phyloP scores from a whole-genome alignment of 306 rosid species.

The Prunus davidiana region DNA sequence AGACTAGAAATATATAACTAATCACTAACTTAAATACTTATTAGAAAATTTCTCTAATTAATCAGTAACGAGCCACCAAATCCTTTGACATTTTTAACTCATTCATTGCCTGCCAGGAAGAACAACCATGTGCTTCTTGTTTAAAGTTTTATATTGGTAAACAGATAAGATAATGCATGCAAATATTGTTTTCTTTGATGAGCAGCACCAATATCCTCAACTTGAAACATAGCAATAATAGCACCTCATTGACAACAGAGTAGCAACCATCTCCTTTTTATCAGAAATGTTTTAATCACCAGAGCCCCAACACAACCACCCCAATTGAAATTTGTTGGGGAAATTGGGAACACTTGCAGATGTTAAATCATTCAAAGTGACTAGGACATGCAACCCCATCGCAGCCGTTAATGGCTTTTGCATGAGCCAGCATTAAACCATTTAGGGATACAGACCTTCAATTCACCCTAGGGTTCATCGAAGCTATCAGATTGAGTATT shows the following conservation, averaged over 20 bases:
- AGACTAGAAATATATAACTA: too few relatives aligned
- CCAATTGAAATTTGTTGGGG: constrained; percentile 5
- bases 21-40: too few relatives aligned
- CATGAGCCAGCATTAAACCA: not conserved
- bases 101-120: too few relatives aligned
- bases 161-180: too few relatives aligned
- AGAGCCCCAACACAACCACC: constrained; percentile 30
- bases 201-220: too few relatives aligned
- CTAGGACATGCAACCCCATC: constrained; percentile 2
- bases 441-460: not conserved
- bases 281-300: constrained; percentile 16
- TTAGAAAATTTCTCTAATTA: too few relatives aligned
- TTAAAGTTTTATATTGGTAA: too few relatives aligned
- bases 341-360: constrained; percentile 18
- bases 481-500: not conserved
- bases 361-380: constrained; percentile 5
- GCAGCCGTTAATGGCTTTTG: not conserved
- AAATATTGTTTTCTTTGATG: too few relatives aligned
- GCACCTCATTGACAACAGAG: not conserved
- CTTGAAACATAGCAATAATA: not conserved
- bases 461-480: not conserved
- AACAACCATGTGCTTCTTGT: too few relatives aligned
- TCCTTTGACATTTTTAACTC: too few relatives aligned
- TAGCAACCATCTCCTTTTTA: not conserved
- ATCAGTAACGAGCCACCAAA: too few relatives aligned